Evolutionary conservation across 2,329 filamentous ascomycete genomes (phyloP).

Genomic region (Cordyceps cateniannulata): DNA sequence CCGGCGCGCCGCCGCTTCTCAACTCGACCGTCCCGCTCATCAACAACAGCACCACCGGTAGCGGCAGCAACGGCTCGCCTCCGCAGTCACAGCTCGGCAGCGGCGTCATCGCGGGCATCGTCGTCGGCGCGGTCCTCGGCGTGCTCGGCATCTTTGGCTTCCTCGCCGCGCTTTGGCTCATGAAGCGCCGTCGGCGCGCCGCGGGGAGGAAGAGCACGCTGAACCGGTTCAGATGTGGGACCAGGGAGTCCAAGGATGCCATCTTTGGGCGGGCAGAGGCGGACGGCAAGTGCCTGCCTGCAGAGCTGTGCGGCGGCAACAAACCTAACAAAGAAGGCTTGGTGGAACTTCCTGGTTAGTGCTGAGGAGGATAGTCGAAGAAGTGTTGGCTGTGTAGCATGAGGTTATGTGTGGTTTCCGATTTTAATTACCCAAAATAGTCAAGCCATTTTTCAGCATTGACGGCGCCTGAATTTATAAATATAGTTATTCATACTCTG

Average conservation of each 20-base stretch:
- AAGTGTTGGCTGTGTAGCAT: background rate
- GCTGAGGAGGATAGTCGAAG: background rate
- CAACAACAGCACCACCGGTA: background rate
- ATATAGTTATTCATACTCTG: too few species aligned
- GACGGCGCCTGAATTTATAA: too few species aligned
- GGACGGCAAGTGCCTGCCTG: background rate
- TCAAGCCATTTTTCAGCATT: background rate
- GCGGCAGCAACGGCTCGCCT: background rate
- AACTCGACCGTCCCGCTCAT: background rate
- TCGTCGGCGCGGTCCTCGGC: background rate
- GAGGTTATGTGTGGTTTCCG: background rate
- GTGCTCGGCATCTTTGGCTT: background rate
- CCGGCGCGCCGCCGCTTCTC: background rate
- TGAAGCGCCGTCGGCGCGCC: background rate
- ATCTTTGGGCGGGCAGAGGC: background rate
- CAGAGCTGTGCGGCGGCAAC: background rate
- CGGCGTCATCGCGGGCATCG: background rate
- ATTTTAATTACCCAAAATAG: background rate
- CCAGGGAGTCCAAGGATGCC: background rate
- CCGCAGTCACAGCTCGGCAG: background rate
- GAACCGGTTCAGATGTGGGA: background rate
- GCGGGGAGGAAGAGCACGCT: background rate
- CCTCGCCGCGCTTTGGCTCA: background rate
- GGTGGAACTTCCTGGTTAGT: background rate
- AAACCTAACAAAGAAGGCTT: background rate